Percentiles rank a stretch among this genome's conserved stretches.
phyloP scores from a whole-genome alignment of 768 basidiomycete genomes.

The Leccinum disarticulatum region DNA sequence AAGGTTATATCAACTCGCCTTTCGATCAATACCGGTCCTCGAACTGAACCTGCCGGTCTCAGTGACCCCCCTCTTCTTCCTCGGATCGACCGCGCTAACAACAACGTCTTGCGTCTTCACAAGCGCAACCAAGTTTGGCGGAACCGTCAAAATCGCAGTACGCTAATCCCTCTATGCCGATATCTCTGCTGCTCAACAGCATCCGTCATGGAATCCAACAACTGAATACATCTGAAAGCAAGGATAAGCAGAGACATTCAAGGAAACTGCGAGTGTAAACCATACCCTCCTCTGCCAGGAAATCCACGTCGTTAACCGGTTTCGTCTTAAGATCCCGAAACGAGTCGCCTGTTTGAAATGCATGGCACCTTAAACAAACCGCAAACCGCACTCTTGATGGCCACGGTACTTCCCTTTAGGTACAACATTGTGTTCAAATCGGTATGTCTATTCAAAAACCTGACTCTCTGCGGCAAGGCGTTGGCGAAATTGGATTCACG shows the following conservation, averaged over 20 bases:
- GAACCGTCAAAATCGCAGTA: constrained; percentile 75
- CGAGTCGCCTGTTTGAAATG: constrained; percentile 62
- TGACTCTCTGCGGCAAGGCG: constrained; percentile 73
- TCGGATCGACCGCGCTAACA: constrained; percentile 87
- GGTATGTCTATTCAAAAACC: constrained; percentile 81
- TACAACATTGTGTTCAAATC: constrained; percentile 85
- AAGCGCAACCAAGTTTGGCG: constrained; percentile 79
- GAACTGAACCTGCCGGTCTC: constrained; percentile 84
- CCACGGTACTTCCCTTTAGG: constrained; percentile 40
- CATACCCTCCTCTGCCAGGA: constrained; percentile 73
- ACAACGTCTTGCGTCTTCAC: constrained; percentile 87
- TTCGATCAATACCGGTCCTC: constrained; percentile 74
- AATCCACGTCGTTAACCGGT: constrained; percentile 88
- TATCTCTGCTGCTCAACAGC: constrained; percentile 21
- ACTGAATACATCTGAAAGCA: constrained; percentile 72
- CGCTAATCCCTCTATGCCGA: constrained; percentile 30
- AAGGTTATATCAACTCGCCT: constrained; percentile 48
- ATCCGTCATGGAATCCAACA: constrained; percentile 86
- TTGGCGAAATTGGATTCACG: constrained; percentile 82
- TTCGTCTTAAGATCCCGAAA: constrained; percentile 90
- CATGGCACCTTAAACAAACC: not conserved
- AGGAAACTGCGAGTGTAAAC: constrained; percentile 12
- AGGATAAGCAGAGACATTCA: constrained; percentile 7
- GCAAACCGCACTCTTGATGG: not conserved
- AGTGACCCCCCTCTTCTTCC: constrained; percentile 81